phyloP scores from a whole-genome alignment of 192 early-diverging fungal species.

The Backusella australiensis region DNA sequence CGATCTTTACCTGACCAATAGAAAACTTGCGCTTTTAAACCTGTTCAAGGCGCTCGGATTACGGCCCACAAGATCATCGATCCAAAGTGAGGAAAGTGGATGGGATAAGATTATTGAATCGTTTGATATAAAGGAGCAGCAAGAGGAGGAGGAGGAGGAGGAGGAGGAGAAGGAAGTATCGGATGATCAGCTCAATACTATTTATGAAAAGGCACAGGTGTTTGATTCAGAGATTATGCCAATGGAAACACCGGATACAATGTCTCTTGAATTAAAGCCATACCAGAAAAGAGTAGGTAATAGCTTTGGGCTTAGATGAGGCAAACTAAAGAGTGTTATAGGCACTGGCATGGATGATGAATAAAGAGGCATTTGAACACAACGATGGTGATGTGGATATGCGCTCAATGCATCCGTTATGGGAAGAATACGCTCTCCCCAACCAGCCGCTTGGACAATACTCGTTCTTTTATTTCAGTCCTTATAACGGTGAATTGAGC shows the following conservation, averaged over 20 bases:
- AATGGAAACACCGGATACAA: slow-evolving; percentile 44
- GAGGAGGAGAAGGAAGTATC: slow-evolving; percentile 44
- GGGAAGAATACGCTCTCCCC: slow-evolving; percentile 51
- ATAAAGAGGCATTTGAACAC: slow-evolving; percentile 34
- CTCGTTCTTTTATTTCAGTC: slow-evolving; percentile 45
- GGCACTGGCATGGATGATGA: slow-evolving; percentile 53
- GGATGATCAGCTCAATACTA: slow-evolving; percentile 46
- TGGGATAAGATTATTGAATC: slow-evolving; percentile 10
- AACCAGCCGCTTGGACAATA: slow-evolving; percentile 27
- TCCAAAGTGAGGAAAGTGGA: background rate
- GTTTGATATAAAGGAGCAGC: slow-evolving; percentile 1
- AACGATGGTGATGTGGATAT: slow-evolving; percentile 12
- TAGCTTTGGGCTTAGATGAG: background rate
- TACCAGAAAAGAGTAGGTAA: slow-evolving; percentile 44
- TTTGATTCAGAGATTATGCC: slow-evolving; percentile 44
- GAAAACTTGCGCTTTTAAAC: slow-evolving; percentile 19
- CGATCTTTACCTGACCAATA: background rate
- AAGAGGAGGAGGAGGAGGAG: background rate
- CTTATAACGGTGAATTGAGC: slow-evolving; percentile 45
- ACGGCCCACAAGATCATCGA: slow-evolving; percentile 20
- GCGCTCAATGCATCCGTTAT: slow-evolving; percentile 51
- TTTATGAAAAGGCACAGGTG: slow-evolving; percentile 56
- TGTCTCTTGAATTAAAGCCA: slow-evolving; percentile 42
- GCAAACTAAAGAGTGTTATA: background rate
- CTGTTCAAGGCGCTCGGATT: slow-evolving; percentile 20